phyloP scores from a whole-genome alignment of 2,329 filamentous ascomycete genomes.

The Clonostachys byssicola region DNA sequence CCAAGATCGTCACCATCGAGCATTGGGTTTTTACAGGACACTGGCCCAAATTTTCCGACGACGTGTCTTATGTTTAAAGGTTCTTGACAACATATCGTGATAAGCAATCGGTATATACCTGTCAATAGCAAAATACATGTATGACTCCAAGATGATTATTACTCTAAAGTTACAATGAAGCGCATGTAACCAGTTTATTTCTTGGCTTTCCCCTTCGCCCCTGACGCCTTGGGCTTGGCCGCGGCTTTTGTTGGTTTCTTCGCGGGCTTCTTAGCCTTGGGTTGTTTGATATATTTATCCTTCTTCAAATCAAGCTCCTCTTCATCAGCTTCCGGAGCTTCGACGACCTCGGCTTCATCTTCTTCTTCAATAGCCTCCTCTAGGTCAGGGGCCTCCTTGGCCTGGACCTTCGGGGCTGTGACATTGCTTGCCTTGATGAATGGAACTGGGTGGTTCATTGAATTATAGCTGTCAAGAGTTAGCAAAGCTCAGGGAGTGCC shows the following conservation, averaged over 20 bases:
- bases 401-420: conserved; percentile 64
- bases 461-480: conserved; percentile 65
- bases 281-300: conserved; percentile 93
- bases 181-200: conserved; percentile 11
- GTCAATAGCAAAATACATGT: too few species aligned
- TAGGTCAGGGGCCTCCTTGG: conserved; percentile 81
- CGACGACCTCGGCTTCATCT: conserved; percentile 64
- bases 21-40: too few species aligned
- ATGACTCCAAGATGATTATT: too few species aligned
- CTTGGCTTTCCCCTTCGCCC: conserved; percentile 44
- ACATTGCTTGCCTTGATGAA: conserved; percentile 92
- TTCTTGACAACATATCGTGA: too few species aligned
- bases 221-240: conserved; percentile 30
- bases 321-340: conserved; percentile 51
- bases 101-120: too few species aligned
- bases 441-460: conserved; percentile 79
- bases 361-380: conserved; percentile 96
- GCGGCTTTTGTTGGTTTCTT: conserved; percentile 38
- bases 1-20: too few species aligned
- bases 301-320: conserved; percentile 82
- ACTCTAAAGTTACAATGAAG: too few species aligned
- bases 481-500: conserved; percentile 1
- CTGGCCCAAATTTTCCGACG: too few species aligned
- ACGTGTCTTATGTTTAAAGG: too few species aligned
- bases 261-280: conserved; percentile 60